Evolutionary conservation across 139 green algal species (phyloP).

Genomic region (Nannochloris sp.): DNA sequence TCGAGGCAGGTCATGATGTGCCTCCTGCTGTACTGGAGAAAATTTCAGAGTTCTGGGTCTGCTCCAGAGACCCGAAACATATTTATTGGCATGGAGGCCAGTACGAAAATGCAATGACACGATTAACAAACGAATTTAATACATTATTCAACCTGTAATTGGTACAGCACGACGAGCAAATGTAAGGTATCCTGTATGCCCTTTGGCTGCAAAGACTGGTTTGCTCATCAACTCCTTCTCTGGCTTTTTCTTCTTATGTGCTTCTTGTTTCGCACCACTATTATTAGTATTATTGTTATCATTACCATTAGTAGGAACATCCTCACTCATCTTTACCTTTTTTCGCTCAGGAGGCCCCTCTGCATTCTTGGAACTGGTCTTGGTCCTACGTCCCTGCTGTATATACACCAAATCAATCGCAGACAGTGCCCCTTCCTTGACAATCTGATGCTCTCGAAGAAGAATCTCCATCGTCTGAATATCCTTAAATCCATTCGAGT

Average conservation of each 20-base stretch:
- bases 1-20: slow-evolving; percentile 18
- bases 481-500: slow-evolving; percentile 49
- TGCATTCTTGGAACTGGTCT: background rate
- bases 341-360: background rate
- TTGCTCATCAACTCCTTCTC: slow-evolving; percentile 11
- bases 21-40: slow-evolving; percentile 15
- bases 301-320: background rate
- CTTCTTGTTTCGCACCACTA: background rate
- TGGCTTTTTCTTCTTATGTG: slow-evolving; percentile 1
- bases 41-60: slow-evolving; percentile 39
- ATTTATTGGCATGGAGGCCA: slow-evolving; percentile 31
- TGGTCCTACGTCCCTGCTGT: background rate
- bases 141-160: too few relatives aligned
- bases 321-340: slow-evolving; percentile 4
- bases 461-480: slow-evolving; percentile 74
- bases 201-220: slow-evolving; percentile 48
- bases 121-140: slow-evolving; percentile 6
- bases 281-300: background rate
- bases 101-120: slow-evolving; percentile 21
- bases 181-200: slow-evolving; percentile 84
- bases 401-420: background rate
- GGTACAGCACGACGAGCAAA: slow-evolving; percentile 66
- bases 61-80: slow-evolving; percentile 11
- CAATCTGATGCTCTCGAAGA: slow-evolving; percentile 72
- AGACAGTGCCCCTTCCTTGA: background rate